phyloP scores from a whole-genome alignment of 75 land plant genomes.

The Picea glauca region DNA sequence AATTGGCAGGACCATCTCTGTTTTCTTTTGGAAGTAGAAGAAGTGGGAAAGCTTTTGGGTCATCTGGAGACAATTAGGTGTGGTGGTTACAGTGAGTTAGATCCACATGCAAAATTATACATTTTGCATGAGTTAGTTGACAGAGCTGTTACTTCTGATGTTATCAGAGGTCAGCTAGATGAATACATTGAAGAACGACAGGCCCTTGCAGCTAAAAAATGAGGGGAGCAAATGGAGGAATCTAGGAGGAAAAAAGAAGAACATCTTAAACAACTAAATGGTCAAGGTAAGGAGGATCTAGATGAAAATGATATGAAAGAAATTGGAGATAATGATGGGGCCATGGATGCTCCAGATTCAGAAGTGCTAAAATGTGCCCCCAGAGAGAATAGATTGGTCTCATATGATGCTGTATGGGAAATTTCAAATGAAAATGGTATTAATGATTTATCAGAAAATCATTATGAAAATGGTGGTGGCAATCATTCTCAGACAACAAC shows the following conservation, averaged over 20 bases:
- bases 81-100: conserved; percentile 62
- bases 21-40: conserved; percentile 64
- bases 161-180: conserved; percentile 67
- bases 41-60: conserved; percentile 22
- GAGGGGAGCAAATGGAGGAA: conserved; percentile 68
- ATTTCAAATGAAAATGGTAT: neutral
- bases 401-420: neutral
- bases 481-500: conserved; percentile 2
- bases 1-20: conserved; percentile 85
- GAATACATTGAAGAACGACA: conserved; percentile 63
- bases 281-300: conserved; percentile 5
- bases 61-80: conserved; percentile 47
- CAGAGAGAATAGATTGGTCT: too few relatives aligned
- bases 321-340: neutral
- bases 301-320: neutral
- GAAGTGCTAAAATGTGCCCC: neutral
- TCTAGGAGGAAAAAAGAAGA: conserved; percentile 58
- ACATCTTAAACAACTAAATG: conserved; percentile 27
- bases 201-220: conserved; percentile 54
- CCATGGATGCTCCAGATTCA: neutral
- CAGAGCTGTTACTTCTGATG: conserved; percentile 43
- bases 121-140: conserved; percentile 65
- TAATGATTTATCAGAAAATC: neutral
- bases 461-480: conserved; percentile 7
- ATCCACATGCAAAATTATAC: conserved; percentile 44